Percentiles rank a stretch among this genome's conserved stretches.
phyloP scores from a whole-genome alignment of 78 protist genomes.

The Emiliania huxleyi region DNA sequence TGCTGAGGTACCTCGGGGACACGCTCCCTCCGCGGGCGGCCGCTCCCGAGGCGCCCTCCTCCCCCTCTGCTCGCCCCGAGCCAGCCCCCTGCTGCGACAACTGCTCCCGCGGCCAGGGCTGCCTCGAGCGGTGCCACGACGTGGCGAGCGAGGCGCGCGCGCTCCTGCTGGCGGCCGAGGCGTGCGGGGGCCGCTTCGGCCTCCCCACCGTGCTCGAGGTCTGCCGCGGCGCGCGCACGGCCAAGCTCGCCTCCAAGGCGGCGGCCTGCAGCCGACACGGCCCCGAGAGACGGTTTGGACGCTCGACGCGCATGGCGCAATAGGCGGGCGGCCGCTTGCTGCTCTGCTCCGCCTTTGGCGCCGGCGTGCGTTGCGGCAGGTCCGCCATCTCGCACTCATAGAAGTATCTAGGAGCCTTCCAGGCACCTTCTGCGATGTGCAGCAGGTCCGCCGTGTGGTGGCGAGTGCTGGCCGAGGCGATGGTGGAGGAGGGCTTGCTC shows the following conservation, averaged over 20 bases:
- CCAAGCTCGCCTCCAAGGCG: neutral
- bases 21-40: no score
- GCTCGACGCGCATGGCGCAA: no score
- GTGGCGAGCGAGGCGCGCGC: neutral
- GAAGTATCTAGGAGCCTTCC: no score
- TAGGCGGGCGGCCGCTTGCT: neutral
- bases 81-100: neutral
- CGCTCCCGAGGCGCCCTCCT: no score
- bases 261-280: no score
- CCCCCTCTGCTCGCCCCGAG: no score
- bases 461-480: neutral
- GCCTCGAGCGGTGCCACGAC: neutral
- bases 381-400: no score
- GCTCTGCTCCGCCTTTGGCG: neutral
- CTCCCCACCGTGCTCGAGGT: neutral
- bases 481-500: neutral
- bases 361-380: neutral
- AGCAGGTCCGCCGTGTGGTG: neutral
- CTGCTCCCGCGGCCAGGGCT: neutral
- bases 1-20: neutral
- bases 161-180: neutral
- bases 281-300: no score
- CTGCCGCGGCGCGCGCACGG: neutral
- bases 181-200: neutral
- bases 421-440: no score